Base-by-base conservation (phyloP, 345 rosid species). In the Populus davidiana region DNA sequence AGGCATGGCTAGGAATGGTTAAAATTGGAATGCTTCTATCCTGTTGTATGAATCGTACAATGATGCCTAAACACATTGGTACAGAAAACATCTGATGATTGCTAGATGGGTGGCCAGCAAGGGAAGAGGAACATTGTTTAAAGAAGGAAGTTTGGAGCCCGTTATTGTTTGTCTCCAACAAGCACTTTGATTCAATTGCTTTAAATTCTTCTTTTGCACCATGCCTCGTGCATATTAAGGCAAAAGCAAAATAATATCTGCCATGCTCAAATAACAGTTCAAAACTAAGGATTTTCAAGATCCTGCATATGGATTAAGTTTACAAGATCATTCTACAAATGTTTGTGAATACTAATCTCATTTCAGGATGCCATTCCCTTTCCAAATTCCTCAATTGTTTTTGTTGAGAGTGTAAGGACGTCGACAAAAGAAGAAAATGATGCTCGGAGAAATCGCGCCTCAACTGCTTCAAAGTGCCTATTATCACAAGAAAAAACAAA, bases 361-460 rank as follows among this genome's bases (percentile, higher is more conserved):
- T 63, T 11, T 85, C 78, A 88, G 39, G 80, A 77, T 74, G 69
- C 72, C 81, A 73, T 69, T 67, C 80, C 86, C 49, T 80, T 83
- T 21, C 93, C 92, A 59, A 96, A 90, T 78, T 92, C 95, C 86
- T 91, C 94, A 20, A 96, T 86, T 13, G 97, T 91, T 86, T 78
- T 90, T 10, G 99, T 81, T 67, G 98, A 93, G 2, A 93, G 90
- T 0, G 89, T 85, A 59, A 96, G 97, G 38, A 86, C 91, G 47
- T 96, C 98, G 2, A 88, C 84, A 64, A 94, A 94, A 23, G 98
- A 88, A 64, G 98, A 93, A 82, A 88, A 92, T 0, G 97, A 94
- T 61, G 99, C 97, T n/a, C 97, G 91, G 44, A 96, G 97, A 78
- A 93, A 92, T 79, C 97, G 89, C 2, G 99, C 98, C 83, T 96